Evolutionary conservation across 495 filamentous ascomycete genomes (phyloP).

Genomic region (Penicillium argentinense): DNA sequence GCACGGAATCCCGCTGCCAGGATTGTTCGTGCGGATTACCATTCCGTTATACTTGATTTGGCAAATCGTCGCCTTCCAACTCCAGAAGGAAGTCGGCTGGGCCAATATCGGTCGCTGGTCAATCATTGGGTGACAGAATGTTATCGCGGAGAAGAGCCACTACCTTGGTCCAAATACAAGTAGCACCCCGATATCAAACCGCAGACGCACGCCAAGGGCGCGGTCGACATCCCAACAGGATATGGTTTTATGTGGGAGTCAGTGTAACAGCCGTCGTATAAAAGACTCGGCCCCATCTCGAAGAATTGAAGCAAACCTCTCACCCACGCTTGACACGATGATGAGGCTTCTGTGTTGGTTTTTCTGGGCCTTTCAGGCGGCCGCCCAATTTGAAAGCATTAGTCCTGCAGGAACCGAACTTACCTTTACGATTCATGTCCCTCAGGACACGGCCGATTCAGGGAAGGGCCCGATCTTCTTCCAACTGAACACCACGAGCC

Average conservation of each 20-base stretch:
- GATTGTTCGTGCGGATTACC: background rate
- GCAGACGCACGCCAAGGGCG: no score
- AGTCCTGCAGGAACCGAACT: constrained; percentile 21
- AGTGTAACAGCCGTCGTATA: no score
- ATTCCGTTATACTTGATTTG: background rate
- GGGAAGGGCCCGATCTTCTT: constrained; percentile 53
- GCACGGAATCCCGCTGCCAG: background rate
- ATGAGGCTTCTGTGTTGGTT: background rate
- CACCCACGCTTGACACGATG: background rate
- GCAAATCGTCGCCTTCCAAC: background rate
- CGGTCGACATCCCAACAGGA: no score
- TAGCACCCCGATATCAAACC: no score
- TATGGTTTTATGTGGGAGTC: no score
- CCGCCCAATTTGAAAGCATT: constrained; percentile 29
- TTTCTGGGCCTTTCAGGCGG: background rate
- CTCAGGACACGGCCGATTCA: constrained; percentile 25
- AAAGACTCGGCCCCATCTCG: no score
- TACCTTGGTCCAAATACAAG: no score
- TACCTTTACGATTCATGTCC: constrained; percentile 34
- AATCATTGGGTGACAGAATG: no score
- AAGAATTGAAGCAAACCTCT: no score
- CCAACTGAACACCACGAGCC: constrained; percentile 59
- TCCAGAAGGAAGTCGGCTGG: background rate
- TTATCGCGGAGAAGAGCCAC: no score
- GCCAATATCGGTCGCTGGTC: background rate